Evolutionary conservation across 768 basidiomycete species (phyloP), one percentile per base, ranked within the genome.

Genomic region (Psilocybe subaeruginosa): DNA sequence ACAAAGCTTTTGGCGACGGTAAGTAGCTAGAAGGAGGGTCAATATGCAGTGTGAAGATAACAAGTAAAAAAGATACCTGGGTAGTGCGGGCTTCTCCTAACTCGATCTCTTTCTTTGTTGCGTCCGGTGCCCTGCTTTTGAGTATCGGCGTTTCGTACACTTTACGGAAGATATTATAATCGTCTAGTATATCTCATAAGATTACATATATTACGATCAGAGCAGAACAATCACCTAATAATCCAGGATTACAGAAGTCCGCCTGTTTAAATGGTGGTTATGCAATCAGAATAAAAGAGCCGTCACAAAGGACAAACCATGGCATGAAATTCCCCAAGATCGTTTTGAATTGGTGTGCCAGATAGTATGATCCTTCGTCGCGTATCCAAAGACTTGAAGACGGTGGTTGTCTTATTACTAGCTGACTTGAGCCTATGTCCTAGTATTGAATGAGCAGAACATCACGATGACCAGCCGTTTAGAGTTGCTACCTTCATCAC

Each of bases 261-360:
- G 90, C 89, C 93, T 94, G 47, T 1, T 5, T 50, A 9, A 9
- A 14, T 23, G 12, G n/a, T 60, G 33, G 47, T 30, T 52, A 35
- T 29, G 17, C 30, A 49, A 5, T 37, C 41, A 17, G n/a, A 49
- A 11, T 17, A 11, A 61, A 37, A 39, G 43, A 2, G 23, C 41
- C n/a, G 60, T 43, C 58, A 23, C 31, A 49, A 49, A 47, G 23
- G 11, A 68, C 83, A 64, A 64, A 95, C 95, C 97, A 99, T 99
- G 3, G 95, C 85, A 74, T 97, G 97, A 70, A 97, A 97, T 73
- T 99, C 97, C 64, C 90, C 80, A 30, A 99, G 76, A 72, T 98
- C 94, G 74, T 99, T 99, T 72, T 99, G 97, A 45, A 99, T 92
- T 0, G 97, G 97, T 1, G 97, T 99, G 33, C 97, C 97, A 0